Base-by-base conservation (phyloP, 805 yeast genomes). In the Metschnikowia bowlesiae region DNA sequence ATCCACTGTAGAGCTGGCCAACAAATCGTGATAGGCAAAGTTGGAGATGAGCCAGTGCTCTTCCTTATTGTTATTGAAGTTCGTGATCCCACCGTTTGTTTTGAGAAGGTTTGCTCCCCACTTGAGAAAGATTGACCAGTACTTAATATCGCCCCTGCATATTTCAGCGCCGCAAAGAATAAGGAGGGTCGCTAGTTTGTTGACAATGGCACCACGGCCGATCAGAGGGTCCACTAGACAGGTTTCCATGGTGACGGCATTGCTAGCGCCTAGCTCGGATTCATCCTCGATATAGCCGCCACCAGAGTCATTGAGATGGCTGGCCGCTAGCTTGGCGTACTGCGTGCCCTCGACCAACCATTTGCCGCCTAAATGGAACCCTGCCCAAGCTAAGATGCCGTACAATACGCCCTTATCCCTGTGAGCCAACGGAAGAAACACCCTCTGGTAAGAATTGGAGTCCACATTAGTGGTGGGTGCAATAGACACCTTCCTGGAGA, bases 131-230 rank as follows among this genome's bases (percentile, higher is more conserved):
- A 79, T 73, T 2, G 85, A 78, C 96, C 96, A 88, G 60, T 83
- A 80, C 35, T 75, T 75, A 34, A 86, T 89, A 63, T 88, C 95
- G 7, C 96, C 96, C 55, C 82, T 78, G 66, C 92, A 87, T 47
- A 88, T 85, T 61, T 87, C 90, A 0, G 88, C 91, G n/a, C 86
- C 89, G 56, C 87, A 80, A 46, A 87, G 71, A 46, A 88, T 80
- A 53, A 87, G 66, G 47, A 85, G 70, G 14, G 84, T 79, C 1
- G 95, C 91, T 41, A 87, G 62, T 52, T 84, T 76, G 54, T 68
- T 59, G 34, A 78, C 62, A 13, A 72, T 63, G 8, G 66, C 46
- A 47, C 71, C 68, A 29, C 74, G 64, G 53, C 67, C 69, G 34
- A 8, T 39, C 6, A 8, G 32, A 8, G 10, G 26, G 8, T 38